These are phyloP conservation scores for Priceomyces medius DNA, from an alignment of 805 yeast species.

Conservation along the genomic window DNA sequence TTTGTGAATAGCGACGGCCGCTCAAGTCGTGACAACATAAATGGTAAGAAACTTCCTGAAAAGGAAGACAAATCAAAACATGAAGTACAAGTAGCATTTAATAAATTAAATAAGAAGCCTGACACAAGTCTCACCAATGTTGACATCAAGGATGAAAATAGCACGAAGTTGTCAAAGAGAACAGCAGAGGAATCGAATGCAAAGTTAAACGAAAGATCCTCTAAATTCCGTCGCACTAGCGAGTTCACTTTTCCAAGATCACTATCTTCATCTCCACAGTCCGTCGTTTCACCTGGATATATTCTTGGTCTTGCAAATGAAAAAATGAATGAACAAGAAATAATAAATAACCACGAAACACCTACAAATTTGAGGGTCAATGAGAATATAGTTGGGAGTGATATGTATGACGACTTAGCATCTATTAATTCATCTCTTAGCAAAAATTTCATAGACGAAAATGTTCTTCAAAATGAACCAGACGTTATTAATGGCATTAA, in stretches of 20 bases:
- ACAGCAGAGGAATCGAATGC: background rate
- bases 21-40: no score
- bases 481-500: constrained; percentile 27
- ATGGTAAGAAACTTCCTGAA: no score
- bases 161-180: background rate
- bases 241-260: no score
- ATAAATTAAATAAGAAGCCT: no score
- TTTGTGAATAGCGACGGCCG: background rate
- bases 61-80: no score
- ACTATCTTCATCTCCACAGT: no score
- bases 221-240: background rate
- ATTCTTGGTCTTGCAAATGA: no score
- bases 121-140: no score
- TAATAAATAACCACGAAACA: no score
- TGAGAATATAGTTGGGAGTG: no score
- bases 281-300: no score
- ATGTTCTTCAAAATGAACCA: constrained; percentile 10
- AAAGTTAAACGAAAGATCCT: background rate
- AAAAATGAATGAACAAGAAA: background rate
- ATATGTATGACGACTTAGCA: background rate
- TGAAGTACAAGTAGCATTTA: no score
- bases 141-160: background rate
- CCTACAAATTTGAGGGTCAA: background rate
- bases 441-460: background rate
- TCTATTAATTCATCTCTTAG: background rate